Evolutionary conservation across 1,284 basidiomycete species (phyloP).

Genomic region (Ustilago xerochloae): DNA sequence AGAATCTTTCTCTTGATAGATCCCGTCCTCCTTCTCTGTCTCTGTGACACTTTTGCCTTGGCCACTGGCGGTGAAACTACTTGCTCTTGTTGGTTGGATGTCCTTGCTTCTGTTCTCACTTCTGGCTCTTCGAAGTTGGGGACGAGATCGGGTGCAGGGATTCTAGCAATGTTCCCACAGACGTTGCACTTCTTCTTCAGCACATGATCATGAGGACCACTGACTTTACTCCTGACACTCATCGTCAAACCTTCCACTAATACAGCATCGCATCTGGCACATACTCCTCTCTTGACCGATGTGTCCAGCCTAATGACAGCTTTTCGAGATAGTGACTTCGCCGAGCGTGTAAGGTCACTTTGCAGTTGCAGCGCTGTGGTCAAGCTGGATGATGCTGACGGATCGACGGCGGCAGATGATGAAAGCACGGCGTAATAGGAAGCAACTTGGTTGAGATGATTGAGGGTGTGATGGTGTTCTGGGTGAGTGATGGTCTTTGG

Average conservation of each 20-base stretch:
- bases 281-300: slow-evolving; percentile 16
- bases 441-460: slow-evolving; percentile 39
- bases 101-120: background rate
- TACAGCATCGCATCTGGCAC: slow-evolving; percentile 19
- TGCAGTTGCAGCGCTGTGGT: slow-evolving; percentile 16
- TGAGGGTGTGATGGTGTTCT: slow-evolving; percentile 47
- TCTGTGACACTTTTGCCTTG: slow-evolving; percentile 11
- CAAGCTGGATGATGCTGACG: background rate
- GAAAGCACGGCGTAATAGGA: slow-evolving; percentile 29
- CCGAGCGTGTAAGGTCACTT: slow-evolving; percentile 19
- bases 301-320: slow-evolving; percentile 44
- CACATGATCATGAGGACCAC: slow-evolving; percentile 39
- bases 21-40: slow-evolving; percentile 17
- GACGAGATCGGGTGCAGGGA: slow-evolving; percentile 32
- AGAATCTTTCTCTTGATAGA: slow-evolving; percentile 17
- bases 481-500: slow-evolving; percentile 38
- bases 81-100: background rate
- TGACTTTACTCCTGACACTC: slow-evolving; percentile 12
- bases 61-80: background rate
- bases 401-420: background rate
- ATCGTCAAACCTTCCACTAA: slow-evolving; percentile 30
- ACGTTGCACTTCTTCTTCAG: slow-evolving; percentile 20
- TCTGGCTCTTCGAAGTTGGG: background rate
- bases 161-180: slow-evolving; percentile 14
- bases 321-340: slow-evolving; percentile 28